phyloP scores from a whole-genome alignment of 1,284 basidiomycete genomes.

The Boletus mariae region DNA sequence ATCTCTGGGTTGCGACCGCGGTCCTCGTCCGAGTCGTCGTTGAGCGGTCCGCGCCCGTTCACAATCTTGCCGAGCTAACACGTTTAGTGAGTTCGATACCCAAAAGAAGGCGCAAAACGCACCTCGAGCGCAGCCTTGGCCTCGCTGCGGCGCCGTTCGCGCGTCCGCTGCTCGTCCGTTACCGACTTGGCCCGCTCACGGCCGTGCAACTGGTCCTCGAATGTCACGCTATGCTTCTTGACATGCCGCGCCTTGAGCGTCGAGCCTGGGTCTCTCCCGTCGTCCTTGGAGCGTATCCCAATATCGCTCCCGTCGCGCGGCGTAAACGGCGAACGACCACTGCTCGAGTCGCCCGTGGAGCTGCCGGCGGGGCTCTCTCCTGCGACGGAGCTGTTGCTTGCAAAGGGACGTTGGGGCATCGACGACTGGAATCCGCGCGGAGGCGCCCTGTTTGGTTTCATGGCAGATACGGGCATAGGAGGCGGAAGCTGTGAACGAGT shows the following conservation, averaged over 20 bases:
- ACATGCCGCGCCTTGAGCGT: slow-evolving; percentile 36
- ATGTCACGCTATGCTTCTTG: slow-evolving; percentile 60
- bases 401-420: slow-evolving; percentile 47
- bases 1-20: slow-evolving; percentile 26
- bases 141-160: slow-evolving; percentile 67
- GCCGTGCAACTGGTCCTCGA: slow-evolving; percentile 40
- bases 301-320: slow-evolving; percentile 73
- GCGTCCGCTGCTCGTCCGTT: slow-evolving; percentile 50
- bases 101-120: neutral
- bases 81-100: slow-evolving; percentile 18
- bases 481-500: slow-evolving; percentile 10
- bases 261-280: slow-evolving; percentile 35
- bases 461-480: slow-evolving; percentile 3
- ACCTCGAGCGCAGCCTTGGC: slow-evolving; percentile 80
- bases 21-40: slow-evolving; percentile 54
- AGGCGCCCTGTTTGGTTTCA: slow-evolving; percentile 7
- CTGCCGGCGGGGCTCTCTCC: slow-evolving; percentile 66
- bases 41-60: slow-evolving; percentile 65
- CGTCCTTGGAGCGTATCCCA: slow-evolving; percentile 34
- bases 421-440: slow-evolving; percentile 8
- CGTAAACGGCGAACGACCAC: slow-evolving; percentile 64
- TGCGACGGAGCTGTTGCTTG: slow-evolving; percentile 30
- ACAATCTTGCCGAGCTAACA: slow-evolving; percentile 73
- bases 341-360: slow-evolving; percentile 76
- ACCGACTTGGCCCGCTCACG: slow-evolving; percentile 32